Conservation (phyloP, 192 early-diverging fungal genomes). For the Backusella mclennaniae region DNA sequence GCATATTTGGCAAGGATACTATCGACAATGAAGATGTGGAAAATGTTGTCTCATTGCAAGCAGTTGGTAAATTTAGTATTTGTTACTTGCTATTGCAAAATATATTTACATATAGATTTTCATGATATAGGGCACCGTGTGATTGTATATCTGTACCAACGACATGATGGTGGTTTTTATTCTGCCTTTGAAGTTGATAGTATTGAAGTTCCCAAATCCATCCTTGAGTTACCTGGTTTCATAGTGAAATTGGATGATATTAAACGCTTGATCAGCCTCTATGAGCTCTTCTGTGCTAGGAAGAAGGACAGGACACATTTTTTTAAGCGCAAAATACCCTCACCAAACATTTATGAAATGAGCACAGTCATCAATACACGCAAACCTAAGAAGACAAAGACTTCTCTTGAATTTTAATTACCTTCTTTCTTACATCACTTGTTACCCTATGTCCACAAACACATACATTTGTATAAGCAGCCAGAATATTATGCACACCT, state of each 20-base stretch:
- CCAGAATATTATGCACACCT: background rate
- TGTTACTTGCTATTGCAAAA: slow-evolving; percentile 21
- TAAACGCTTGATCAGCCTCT: background rate
- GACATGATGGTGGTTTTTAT: slow-evolving; percentile 8
- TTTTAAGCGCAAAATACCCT: background rate
- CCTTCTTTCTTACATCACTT: slow-evolving; percentile 1
- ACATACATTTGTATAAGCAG: slow-evolving; percentile 9
- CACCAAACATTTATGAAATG: slow-evolving; percentile 12
- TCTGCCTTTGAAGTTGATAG: slow-evolving; percentile 10
- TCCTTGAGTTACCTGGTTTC: background rate
- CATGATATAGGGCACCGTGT: slow-evolving; percentile 12
- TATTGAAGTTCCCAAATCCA: slow-evolving; percentile 11
- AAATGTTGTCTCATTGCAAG: slow-evolving; percentile 9
- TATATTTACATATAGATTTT: slow-evolving; percentile 7
- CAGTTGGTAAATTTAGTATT: slow-evolving; percentile 15
- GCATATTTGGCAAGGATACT: background rate
- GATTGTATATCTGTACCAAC: slow-evolving; percentile 15
- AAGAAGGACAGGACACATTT: background rate
- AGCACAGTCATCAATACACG: background rate
- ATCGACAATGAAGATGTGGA: slow-evolving; percentile 10
- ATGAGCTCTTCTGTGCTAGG: slow-evolving; percentile 1
- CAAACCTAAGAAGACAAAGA: slow-evolving; percentile 1
- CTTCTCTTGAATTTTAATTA: slow-evolving; percentile 1
- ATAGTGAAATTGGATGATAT: background rate
- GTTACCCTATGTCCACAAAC: slow-evolving; percentile 7